A percentile compares a stretch with the other conserved stretches of the same genome.
phyloP scores from a whole-genome alignment of 306 rosid species.

The Malus sieversii region DNA sequence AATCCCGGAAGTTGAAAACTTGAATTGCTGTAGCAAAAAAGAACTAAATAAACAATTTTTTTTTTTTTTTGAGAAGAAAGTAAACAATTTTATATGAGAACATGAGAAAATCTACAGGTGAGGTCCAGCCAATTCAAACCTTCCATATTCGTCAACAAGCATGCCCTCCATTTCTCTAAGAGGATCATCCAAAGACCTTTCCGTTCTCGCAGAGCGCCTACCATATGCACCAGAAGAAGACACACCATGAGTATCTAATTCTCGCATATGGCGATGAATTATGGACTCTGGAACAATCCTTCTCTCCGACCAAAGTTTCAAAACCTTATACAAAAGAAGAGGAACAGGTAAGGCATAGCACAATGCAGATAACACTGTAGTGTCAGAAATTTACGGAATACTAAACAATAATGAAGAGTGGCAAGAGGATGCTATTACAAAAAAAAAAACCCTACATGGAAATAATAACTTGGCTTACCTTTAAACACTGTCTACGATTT shows the following conservation, averaged over 20 bases:
- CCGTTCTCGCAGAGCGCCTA: conserved; percentile 75
- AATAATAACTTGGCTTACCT: conserved; percentile 48
- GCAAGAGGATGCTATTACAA: neutral
- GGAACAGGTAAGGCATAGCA: conserved; percentile 5
- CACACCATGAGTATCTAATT: conserved; percentile 45
- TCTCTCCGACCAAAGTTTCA: conserved; percentile 83
- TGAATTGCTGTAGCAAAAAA: conserved; percentile 60
- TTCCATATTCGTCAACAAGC: conserved; percentile 99
- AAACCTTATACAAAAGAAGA: conserved; percentile 48
- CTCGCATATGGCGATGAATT: conserved; percentile 75
- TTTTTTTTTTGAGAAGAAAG: no score
- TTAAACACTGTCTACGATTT: conserved; percentile 86
- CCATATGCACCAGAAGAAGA: conserved; percentile 52
- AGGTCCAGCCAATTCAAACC: conserved; percentile 48
- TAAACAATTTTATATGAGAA: conserved; percentile 1
- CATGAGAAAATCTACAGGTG: neutral
- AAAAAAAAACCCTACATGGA: neutral
- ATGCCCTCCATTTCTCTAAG: conserved; percentile 97
- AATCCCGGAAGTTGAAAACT: conserved; percentile 93
- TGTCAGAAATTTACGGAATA: neutral
- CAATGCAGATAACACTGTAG: neutral
- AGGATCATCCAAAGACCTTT: conserved; percentile 89
- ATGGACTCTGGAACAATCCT: conserved; percentile 67
- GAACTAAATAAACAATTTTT: conserved; percentile 13
- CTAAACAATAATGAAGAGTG: neutral